Evolutionary conservation across 345 rosid genomes (phyloP).

Genomic region (Gossypium rotundifolium): DNA sequence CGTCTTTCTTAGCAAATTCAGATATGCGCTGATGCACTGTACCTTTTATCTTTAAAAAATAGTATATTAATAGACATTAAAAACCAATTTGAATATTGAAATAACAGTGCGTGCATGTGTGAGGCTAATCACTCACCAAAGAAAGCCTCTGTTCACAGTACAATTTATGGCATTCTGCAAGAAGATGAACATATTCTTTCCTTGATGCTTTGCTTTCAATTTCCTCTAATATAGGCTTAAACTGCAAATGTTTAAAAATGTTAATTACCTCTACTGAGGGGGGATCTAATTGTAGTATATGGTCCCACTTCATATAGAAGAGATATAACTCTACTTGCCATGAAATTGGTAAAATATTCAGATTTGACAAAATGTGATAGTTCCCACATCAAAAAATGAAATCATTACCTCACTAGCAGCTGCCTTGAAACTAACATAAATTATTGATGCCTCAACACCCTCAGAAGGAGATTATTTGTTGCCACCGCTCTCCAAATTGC

Average conservation of each 20-base stretch:
- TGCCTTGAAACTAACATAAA: constrained; percentile 94
- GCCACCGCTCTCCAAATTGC: constrained; percentile 68
- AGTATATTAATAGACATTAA: background rate
- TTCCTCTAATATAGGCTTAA: constrained; percentile 79
- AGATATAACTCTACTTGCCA: constrained; percentile 17
- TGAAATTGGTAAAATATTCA: background rate
- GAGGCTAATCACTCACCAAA: constrained; percentile 43
- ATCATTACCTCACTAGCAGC: constrained; percentile 79
- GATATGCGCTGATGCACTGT: constrained; percentile 85
- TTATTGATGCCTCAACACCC: constrained; percentile 92
- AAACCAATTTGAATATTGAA: background rate
- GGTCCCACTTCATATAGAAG: background rate
- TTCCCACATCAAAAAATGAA: constrained; percentile 4
- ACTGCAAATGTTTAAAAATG: constrained; percentile 43
- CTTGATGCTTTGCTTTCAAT: constrained; percentile 87
- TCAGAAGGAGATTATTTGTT: constrained; percentile 71
- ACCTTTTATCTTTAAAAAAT: constrained; percentile 57
- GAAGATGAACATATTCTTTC: constrained; percentile 76
- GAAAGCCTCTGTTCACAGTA: constrained; percentile 94
- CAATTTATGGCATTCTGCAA: constrained; percentile 85
- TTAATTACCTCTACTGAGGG: constrained; percentile 14
- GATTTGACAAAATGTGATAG: background rate
- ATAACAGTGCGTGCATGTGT: constrained; percentile 5
- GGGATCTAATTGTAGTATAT: background rate
- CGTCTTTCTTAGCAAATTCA: constrained; percentile 85